Conservation (phyloP, 1,284 basidiomycete genomes). For the Pseudomicrostroma phylloplanum region DNA sequence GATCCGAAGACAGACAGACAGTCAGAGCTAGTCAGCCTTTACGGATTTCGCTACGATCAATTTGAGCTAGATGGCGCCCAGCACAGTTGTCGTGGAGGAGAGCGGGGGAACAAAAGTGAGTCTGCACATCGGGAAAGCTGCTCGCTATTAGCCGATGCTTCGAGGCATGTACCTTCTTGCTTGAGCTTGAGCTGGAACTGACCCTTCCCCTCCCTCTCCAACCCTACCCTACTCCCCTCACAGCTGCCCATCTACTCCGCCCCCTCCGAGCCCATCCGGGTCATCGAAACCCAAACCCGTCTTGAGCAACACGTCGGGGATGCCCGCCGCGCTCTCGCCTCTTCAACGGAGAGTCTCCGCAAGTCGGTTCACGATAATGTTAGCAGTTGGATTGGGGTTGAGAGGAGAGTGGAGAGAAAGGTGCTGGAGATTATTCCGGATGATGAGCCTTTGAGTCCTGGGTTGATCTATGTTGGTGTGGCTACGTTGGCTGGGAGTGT, state of each 20-base stretch:
- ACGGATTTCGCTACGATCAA: too few species aligned
- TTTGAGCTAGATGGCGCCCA: too few species aligned
- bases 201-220: background rate
- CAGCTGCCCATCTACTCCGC: constrained; percentile 16
- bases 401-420: constrained; percentile 11
- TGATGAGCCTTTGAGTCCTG: constrained; percentile 75
- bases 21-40: too few species aligned
- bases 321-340: constrained; percentile 9
- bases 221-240: background rate
- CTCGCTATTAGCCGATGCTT: too few species aligned
- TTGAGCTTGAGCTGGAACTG: too few species aligned
- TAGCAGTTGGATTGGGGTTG: constrained; percentile 14
- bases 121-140: too few species aligned
- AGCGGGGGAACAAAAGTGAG: too few species aligned
- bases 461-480: constrained; percentile 64
- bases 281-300: constrained; percentile 13
- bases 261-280: constrained; percentile 10
- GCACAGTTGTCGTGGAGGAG: too few species aligned
- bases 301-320: constrained; percentile 15
- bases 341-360: background rate
- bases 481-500: constrained; percentile 80
- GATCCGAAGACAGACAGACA: too few species aligned
- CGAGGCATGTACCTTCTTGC: too few species aligned
- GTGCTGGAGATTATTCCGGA: constrained; percentile 1
- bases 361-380: constrained; percentile 6